These are phyloP conservation scores for Xylaria telfairii DNA, from an alignment of 495 filamentous ascomycete genomes.

Conservation along the genomic window DNA sequence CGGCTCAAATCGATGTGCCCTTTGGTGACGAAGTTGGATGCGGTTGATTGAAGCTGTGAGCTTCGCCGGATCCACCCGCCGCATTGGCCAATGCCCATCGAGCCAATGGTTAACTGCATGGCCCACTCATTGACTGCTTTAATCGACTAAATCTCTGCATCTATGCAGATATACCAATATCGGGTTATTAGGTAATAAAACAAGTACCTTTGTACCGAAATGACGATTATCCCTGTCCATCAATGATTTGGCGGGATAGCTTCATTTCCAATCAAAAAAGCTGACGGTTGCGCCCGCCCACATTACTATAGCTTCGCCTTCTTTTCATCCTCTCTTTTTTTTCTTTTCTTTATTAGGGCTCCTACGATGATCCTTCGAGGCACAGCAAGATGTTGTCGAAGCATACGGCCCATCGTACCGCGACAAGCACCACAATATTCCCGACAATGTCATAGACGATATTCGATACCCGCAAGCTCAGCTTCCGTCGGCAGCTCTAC, in stretches of 20 bases:
- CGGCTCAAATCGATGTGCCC: conserved; percentile 6
- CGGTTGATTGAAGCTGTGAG: conserved; percentile 15
- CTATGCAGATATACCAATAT: neutral
- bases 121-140: neutral
- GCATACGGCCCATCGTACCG: conserved; percentile 33
- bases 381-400: conserved; percentile 36
- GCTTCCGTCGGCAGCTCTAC: conserved; percentile 34
- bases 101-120: conserved; percentile 13
- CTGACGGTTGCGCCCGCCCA: conserved; percentile 3
- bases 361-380: conserved; percentile 35
- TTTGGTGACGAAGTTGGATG: conserved; percentile 22
- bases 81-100: conserved; percentile 9
- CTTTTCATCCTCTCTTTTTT: neutral
- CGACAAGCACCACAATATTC: conserved; percentile 28
- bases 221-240: neutral
- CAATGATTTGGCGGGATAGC: conserved; percentile 1
- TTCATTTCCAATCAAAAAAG: conserved; percentile 2
- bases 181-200: neutral
- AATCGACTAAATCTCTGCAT: neutral
- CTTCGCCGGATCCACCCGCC: conserved; percentile 5
- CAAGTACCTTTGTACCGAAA: neutral
- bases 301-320: neutral
- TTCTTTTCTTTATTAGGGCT: neutral
- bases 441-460: conserved; percentile 47
- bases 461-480: conserved; percentile 47